phyloP scores from a whole-genome alignment of 371 early-diverging fungal genomes.

The Apophysomyces trapeziformis region DNA sequence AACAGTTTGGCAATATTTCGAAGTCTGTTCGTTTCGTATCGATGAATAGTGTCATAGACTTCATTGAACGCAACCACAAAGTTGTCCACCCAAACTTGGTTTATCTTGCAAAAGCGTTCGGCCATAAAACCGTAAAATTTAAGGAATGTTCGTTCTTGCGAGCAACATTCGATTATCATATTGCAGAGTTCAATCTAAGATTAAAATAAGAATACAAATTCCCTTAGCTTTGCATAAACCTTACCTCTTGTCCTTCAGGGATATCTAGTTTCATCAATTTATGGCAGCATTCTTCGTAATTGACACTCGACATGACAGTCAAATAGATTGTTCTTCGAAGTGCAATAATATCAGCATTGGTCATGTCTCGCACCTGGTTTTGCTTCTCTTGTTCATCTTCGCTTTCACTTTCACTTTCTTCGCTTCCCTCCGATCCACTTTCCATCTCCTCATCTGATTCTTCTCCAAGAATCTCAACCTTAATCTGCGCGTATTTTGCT shows the following conservation, averaged over 20 bases:
- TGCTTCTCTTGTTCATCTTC: constrained; percentile 49
- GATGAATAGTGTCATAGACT: constrained; percentile 89
- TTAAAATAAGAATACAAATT: background rate
- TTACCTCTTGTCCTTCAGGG: constrained; percentile 81
- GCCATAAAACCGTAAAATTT: constrained; percentile 93
- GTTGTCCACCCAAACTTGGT: constrained; percentile 76
- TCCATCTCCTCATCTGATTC: constrained; percentile 63
- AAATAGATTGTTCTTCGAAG: constrained; percentile 93
- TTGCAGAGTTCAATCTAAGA: constrained; percentile 82
- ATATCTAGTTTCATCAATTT: constrained; percentile 90
- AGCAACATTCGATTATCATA: constrained; percentile 97
- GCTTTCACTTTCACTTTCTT: constrained; percentile 51
- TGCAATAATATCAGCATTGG: constrained; percentile 88
- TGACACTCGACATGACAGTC: constrained; percentile 94
- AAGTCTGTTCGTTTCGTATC: constrained; percentile 92
- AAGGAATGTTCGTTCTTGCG: constrained; percentile 94
- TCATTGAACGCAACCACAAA: constrained; percentile 83
- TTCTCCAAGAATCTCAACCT: constrained; percentile 92
- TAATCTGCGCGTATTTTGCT: constrained; percentile 78
- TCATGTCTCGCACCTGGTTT: constrained; percentile 86
- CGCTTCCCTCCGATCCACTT: constrained; percentile 62
- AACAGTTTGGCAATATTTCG: constrained; percentile 94
- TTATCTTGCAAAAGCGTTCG: constrained; percentile 92
- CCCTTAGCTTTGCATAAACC: background rate
- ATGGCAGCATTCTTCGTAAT: constrained; percentile 96